Percentiles rank a stretch among this genome's conserved stretches.
Evolutionary conservation across 2,329 filamentous ascomycete species (phyloP).

Genomic region (Verticillium longisporum): DNA sequence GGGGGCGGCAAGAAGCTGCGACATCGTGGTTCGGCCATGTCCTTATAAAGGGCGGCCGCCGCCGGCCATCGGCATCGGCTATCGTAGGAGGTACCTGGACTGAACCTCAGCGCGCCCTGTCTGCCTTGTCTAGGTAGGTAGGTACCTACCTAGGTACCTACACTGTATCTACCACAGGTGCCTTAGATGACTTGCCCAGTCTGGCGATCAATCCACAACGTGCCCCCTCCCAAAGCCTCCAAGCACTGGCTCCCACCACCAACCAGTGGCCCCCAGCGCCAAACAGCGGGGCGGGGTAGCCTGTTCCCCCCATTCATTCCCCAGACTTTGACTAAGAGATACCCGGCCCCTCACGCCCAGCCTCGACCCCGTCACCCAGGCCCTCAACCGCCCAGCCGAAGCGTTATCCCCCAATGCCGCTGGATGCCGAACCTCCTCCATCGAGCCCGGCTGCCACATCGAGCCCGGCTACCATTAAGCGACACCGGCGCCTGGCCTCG

Average conservation of each 20-base stretch:
- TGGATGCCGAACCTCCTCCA: constrained; percentile 9
- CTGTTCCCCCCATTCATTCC: neutral
- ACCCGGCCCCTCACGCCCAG: constrained; percentile 4
- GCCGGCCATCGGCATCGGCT: neutral
- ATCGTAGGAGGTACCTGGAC: neutral
- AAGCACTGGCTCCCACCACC: too few relatives aligned
- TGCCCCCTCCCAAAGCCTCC: too few relatives aligned
- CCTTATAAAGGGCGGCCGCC: neutral
- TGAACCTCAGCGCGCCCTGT: too few relatives aligned
- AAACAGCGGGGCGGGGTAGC: constrained; percentile 10
- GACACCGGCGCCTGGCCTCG: neutral
- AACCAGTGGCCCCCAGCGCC: neutral
- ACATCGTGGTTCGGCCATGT: constrained; percentile 8
- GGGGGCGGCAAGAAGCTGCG: neutral
- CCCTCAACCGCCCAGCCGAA: constrained; percentile 6
- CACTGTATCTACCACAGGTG: too few relatives aligned
- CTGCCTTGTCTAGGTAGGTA: too few relatives aligned
- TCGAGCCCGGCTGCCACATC: neutral
- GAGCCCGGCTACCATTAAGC: constrained; percentile 1
- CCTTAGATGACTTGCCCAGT: neutral
- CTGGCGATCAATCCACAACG: neutral
- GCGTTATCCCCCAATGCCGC: constrained; percentile 6
- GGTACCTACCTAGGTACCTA: too few relatives aligned
- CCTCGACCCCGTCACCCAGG: neutral
- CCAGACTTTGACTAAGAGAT: constrained; percentile 2